These are phyloP conservation scores for Aspergillus flavus DNA, from an alignment of 2,329 filamentous ascomycete genomes.

Conservation along the genomic window DNA sequence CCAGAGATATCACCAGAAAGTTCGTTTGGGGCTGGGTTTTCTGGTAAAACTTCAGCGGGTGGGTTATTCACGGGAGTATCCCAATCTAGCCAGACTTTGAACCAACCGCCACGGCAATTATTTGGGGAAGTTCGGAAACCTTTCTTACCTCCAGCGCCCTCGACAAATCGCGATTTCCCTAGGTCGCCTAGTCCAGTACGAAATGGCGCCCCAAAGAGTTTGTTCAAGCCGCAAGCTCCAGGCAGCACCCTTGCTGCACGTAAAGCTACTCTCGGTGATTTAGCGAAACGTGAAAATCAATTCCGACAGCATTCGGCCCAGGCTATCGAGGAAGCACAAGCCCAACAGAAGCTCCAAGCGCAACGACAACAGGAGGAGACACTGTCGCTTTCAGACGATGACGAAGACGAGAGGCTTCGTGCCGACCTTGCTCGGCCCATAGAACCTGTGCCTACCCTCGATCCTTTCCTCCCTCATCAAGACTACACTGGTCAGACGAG, in stretches of 20 bases:
- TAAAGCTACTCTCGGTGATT: slow-evolving; percentile 41
- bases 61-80: slow-evolving; percentile 45
- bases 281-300: slow-evolving; percentile 32
- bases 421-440: slow-evolving; percentile 48
- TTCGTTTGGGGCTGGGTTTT: slow-evolving; percentile 43
- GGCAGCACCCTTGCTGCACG: slow-evolving; percentile 44
- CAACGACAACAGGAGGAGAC: slow-evolving; percentile 34
- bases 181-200: slow-evolving; percentile 53
- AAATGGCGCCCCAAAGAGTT: slow-evolving; percentile 27
- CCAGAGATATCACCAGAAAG: slow-evolving; percentile 47
- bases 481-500: slow-evolving; percentile 47
- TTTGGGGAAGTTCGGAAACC: slow-evolving; percentile 50
- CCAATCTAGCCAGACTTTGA: slow-evolving; percentile 26
- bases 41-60: slow-evolving; percentile 40
- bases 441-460: slow-evolving; percentile 46
- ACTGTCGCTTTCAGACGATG: slow-evolving; percentile 47
- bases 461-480: slow-evolving; percentile 53
- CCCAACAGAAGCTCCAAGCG: slow-evolving; percentile 34
- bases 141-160: slow-evolving; percentile 38
- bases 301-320: slow-evolving; percentile 27
- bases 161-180: slow-evolving; percentile 37
- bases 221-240: slow-evolving; percentile 34
- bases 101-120: slow-evolving; percentile 34
- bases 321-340: slow-evolving; percentile 29
- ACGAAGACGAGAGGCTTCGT: slow-evolving; percentile 51